These are phyloP conservation scores for Echinosophora koreensis DNA, from an alignment of 306 rosid species.

Conservation along the genomic window DNA sequence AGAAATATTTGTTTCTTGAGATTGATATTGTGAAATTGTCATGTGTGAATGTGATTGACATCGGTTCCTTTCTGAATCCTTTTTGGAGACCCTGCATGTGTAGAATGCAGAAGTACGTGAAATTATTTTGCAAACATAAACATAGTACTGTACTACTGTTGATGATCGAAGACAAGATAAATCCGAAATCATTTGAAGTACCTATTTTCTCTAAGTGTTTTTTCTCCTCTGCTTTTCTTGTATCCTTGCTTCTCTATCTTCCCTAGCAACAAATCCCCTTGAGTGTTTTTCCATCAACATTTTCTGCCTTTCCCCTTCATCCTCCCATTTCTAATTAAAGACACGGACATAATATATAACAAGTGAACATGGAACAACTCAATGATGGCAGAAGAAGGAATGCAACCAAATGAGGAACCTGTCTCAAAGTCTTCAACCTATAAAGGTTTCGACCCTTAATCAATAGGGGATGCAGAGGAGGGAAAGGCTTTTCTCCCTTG, in stretches of 20 bases:
- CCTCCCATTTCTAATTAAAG: conserved; percentile 71
- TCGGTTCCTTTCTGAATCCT: conserved; percentile 48
- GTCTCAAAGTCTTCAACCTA: conserved; percentile 85
- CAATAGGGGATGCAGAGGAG: conserved; percentile 82
- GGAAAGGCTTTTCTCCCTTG: conserved; percentile 86
- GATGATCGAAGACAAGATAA: background rate
- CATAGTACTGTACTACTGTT: background rate
- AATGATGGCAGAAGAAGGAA: conserved; percentile 36
- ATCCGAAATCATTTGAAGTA: conserved; percentile 40
- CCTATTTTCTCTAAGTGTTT: conserved; percentile 58
- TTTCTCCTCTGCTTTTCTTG: conserved; percentile 67
- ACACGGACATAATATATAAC: conserved; percentile 9
- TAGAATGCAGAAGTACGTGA: conserved; percentile 17
- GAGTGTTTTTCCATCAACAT: conserved; percentile 79
- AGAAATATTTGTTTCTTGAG: conserved; percentile 16
- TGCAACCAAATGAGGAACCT: conserved; percentile 56
- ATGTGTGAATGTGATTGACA: conserved; percentile 47
- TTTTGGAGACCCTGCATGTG: conserved; percentile 63
- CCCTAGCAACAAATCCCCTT: conserved; percentile 81
- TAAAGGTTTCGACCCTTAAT: conserved; percentile 95
- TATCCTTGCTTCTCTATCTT: conserved; percentile 70
- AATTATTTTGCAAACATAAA: conserved; percentile 25
- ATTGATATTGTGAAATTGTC: conserved; percentile 36
- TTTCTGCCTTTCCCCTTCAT: conserved; percentile 73
- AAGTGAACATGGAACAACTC: conserved; percentile 29